A percentile compares a stretch with the other conserved stretches of the same genome.
Evolutionary conservation across 192 early-diverging fungal genomes (phyloP).

Genomic region (Dispira parvispora): DNA sequence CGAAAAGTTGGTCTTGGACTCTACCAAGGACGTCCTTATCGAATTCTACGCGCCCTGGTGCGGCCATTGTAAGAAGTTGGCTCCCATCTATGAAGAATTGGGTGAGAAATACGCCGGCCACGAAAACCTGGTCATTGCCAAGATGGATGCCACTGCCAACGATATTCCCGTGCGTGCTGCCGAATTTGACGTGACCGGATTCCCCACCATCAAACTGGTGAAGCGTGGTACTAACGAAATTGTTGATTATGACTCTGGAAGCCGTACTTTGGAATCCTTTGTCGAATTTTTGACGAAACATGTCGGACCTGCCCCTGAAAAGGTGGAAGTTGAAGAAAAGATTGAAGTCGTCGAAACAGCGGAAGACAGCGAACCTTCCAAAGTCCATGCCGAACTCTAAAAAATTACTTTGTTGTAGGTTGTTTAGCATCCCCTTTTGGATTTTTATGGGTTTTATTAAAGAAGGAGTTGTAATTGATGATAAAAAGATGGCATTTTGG

Average conservation of each 20-base stretch:
- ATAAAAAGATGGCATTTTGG: no score
- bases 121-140: slow-evolving; percentile 61
- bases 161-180: slow-evolving; percentile 56
- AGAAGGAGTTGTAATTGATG: no score
- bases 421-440: no score
- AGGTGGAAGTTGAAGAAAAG: slow-evolving; percentile 18
- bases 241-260: slow-evolving; percentile 68
- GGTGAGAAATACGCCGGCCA: slow-evolving; percentile 36
- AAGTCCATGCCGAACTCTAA: no score
- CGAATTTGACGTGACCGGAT: slow-evolving; percentile 66
- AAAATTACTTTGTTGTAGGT: no score
- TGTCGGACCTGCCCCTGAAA: slow-evolving; percentile 24
- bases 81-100: slow-evolving; percentile 66
- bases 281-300: slow-evolving; percentile 55
- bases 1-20: slow-evolving; percentile 69
- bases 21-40: slow-evolving; percentile 75
- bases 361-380: no score
- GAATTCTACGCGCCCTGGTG: slow-evolving; percentile 90
- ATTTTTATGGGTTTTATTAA: no score
- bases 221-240: slow-evolving; percentile 66
- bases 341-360: slow-evolving; percentile 17
- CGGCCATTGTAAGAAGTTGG: slow-evolving; percentile 64
- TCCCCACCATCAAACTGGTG: slow-evolving; percentile 89
- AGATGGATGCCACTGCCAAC: slow-evolving; percentile 92
- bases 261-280: slow-evolving; percentile 63